Conservation (phyloP, 148 eudicot genomes). For the Nyssa sinensis region DNA sequence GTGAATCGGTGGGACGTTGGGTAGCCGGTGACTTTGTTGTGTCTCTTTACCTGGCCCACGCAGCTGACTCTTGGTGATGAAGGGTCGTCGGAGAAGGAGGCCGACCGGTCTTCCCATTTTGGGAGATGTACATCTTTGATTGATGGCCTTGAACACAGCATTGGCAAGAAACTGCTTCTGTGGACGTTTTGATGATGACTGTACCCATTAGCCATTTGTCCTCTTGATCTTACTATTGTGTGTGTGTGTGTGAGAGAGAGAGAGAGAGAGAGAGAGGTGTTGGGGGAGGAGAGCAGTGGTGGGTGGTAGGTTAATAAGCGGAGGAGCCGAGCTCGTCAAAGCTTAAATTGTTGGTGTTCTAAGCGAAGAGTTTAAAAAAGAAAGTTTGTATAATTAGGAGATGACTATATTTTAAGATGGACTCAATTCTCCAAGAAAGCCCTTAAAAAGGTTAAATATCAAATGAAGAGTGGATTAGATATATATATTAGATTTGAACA, state of each 20-base stretch:
- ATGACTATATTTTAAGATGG: background rate
- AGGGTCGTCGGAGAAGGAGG: slow-evolving; percentile 33
- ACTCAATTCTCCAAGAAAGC: too few species aligned
- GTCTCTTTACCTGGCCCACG: slow-evolving; percentile 64
- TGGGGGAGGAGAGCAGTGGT: background rate
- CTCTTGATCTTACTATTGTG: background rate
- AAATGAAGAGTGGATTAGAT: background rate
- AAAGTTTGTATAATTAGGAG: background rate
- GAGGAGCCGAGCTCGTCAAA: background rate
- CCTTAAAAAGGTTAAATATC: background rate
- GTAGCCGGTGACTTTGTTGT: slow-evolving; percentile 47
- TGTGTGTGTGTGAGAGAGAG: background rate
- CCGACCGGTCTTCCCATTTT: slow-evolving; percentile 10
- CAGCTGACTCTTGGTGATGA: slow-evolving; percentile 70
- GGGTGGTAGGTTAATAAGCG: background rate
- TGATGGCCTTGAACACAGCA: slow-evolving; percentile 58
- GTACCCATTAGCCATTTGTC: slow-evolving; percentile 21
- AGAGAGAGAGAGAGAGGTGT: background rate
- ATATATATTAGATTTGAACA: background rate
- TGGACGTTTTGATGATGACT: slow-evolving; percentile 11
- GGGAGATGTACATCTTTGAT: slow-evolving; percentile 43
- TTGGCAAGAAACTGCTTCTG: slow-evolving; percentile 50
- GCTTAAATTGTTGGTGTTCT: too few species aligned
- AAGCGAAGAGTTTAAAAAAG: too few species aligned
- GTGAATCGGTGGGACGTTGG: slow-evolving; percentile 16